Evolutionary conservation across 1,284 basidiomycete species (phyloP), one percentile per base, ranked within the genome.

Genomic region (Cryptococcus hybrid): DNA sequence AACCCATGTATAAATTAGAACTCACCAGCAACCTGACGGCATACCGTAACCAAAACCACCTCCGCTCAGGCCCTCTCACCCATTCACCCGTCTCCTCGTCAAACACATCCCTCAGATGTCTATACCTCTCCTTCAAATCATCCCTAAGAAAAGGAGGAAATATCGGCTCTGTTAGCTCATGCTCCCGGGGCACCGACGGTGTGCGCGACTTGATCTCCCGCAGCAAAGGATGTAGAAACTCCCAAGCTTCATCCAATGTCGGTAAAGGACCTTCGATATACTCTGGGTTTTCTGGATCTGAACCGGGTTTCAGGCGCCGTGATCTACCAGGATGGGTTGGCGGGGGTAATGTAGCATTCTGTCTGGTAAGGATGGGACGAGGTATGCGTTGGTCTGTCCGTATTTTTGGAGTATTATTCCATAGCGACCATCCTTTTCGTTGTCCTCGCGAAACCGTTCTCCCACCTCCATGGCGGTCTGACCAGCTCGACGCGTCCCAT

Each of bases 1-100:
- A n/a, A 11, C 24, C 12, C 24, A 13, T 37, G 18, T n/a, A 34
- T 18, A 7, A 1, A 37, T 18, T 36, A 15, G 9, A 39, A 44
- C 68, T 66, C 58, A 69, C 70, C 70, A 9, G 74, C 71, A 6
- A 76, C 74, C 61, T 76, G 71, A 39, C 71, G 61, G 57, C 71
- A 74, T 9, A 76, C 60, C 2, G 74, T 71, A 34, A 66, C 66
- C 47, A 54, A 35, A 67, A 63, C 59, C 66, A 72, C 24, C 74
- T 65, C 62, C 63, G 64, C 51, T 71, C 65, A 3, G 52, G 58
- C 37, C 61, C 68, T 6, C 54, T 47, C 12, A 66, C 56, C 65
- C 68, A 69, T 43, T 62, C 60, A 38, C 61, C 54, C 30, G 45
- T 63, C 5, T 65, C 58, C 46, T 63, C 61, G 55, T 71, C 65